Evolutionary conservation across 176 grass and related monocot genomes (phyloP), one percentile per base, ranked within the genome.

Genomic region (Zoysia japonica): DNA sequence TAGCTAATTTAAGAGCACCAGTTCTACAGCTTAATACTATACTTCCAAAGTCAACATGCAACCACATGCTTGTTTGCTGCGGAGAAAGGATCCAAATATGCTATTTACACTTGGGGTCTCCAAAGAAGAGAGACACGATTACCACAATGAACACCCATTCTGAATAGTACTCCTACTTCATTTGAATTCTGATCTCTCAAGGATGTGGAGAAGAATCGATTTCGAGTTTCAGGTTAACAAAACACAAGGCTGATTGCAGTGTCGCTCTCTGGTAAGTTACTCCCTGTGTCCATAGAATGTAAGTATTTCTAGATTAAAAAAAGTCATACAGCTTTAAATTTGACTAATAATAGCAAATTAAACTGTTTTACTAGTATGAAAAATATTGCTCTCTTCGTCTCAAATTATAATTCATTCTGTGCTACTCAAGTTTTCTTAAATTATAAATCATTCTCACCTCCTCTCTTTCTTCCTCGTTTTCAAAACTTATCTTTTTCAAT

Each of bases 1-100:
- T 28, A 89, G 81, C 83, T 82, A 60, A 82, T 85, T 73, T 81
- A 89, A 77, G 87, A 50, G 38, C 42, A 8, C 6, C 17, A 66
- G 64, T 71, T 81, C 66, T 69, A 50, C 35, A 10, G 8, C 1
- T 65, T 84, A 63, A 38, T 57, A 43, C 76, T 71, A 15, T 39
- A 66, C 2, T 37, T 28, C 28, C 28, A 28, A 51, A 52, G 77
- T 85, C 77, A 85, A 71, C 77, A 70, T 71, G 15, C 43, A 85
- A 16, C 71, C 82, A 89, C 82, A 81, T 81, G 81, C 74, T 36
- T 11, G 64, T 15, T 51, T 11, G 47, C 61, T 62, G 55, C 44
- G 5, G 49, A 65, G 44, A 37, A 36, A 60, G 9, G 52, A 28
- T 15, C 38, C 17, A 54, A 12, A 8, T 15, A 36, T 38, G 47